phyloP scores from a whole-genome alignment of 306 rosid species.

The Cucurbita argyrosperma region DNA sequence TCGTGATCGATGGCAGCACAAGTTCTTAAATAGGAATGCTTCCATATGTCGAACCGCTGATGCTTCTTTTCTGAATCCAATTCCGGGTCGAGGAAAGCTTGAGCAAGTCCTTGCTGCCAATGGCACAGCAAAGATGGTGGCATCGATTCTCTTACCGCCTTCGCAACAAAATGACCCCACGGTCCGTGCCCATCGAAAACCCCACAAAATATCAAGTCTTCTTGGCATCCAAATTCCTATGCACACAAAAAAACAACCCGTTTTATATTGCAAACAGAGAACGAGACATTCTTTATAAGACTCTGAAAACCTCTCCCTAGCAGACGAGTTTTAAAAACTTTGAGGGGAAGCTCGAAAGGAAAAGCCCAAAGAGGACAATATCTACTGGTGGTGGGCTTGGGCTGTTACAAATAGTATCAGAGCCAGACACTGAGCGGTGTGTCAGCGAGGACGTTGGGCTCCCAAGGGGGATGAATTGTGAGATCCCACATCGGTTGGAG shows the following conservation, averaged over 20 bases:
- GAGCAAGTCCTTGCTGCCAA: slow-evolving; percentile 78
- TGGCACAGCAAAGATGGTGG: slow-evolving; percentile 55
- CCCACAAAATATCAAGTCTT: slow-evolving; percentile 86
- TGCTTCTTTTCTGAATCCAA: slow-evolving; percentile 32
- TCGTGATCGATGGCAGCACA: slow-evolving; percentile 74
- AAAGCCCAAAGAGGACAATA: too few relatives aligned
- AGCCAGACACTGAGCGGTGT: too few relatives aligned
- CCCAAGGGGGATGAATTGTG: too few relatives aligned
- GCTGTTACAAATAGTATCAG: too few relatives aligned
- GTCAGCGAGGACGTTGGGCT: too few relatives aligned
- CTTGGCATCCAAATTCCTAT: slow-evolving; percentile 95
- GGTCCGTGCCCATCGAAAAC: slow-evolving; percentile 90
- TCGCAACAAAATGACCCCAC: slow-evolving; percentile 95
- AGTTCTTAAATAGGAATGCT: slow-evolving; percentile 60
- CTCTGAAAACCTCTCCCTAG: too few relatives aligned
- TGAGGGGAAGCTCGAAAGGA: too few relatives aligned
- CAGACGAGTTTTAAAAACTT: too few relatives aligned
- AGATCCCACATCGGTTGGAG: too few relatives aligned
- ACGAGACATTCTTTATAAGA: too few relatives aligned
- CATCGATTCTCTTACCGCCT: slow-evolving; percentile 69
- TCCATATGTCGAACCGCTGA: slow-evolving; percentile 56
- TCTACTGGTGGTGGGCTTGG: too few relatives aligned
- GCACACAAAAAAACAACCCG: background rate
- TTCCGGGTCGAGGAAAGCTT: slow-evolving; percentile 35
- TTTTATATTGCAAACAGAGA: background rate